Percentiles rank a stretch among this genome's conserved stretches.
Conservation (phyloP, 331 rosid species). For the Stylosanthes scabra region DNA sequence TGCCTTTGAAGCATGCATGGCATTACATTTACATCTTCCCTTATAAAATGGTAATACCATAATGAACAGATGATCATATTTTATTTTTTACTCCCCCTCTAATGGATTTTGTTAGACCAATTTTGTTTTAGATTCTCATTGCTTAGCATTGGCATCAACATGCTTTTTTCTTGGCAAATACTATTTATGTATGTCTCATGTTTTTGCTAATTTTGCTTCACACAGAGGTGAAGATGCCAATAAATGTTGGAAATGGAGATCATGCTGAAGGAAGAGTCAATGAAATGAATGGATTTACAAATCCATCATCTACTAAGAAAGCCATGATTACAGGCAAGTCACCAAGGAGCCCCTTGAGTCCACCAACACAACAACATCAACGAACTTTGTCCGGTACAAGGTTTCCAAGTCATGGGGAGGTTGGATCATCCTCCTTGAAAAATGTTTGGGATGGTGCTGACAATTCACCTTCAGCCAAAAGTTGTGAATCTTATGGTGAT, state of each 20-base stretch:
- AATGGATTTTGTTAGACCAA: background rate
- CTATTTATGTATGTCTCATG: conserved; percentile 46
- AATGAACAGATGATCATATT: background rate
- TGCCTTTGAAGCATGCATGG: too few species aligned
- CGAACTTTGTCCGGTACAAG: conserved; percentile 22
- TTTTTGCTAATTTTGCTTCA: conserved; percentile 44
- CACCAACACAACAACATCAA: conserved; percentile 37
- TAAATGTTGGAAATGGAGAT: conserved; percentile 51
- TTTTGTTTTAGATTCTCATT: conserved; percentile 5
- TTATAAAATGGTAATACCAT: too few species aligned
- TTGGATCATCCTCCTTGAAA: conserved; percentile 67
- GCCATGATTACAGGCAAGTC: conserved; percentile 35
- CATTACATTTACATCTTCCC: background rate
- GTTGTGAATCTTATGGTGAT: conserved; percentile 86
- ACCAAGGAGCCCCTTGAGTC: conserved; percentile 47
- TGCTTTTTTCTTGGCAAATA: conserved; percentile 3
- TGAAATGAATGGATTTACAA: conserved; percentile 43
- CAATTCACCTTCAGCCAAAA: conserved; percentile 57
- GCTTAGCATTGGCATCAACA: conserved; percentile 13
- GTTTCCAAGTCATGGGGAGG: conserved; percentile 41
- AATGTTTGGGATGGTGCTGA: conserved; percentile 76
- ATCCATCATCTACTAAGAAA: conserved; percentile 48
- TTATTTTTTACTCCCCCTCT: background rate
- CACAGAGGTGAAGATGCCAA: conserved; percentile 61
- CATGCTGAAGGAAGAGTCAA: conserved; percentile 42